Evolutionary conservation across 495 filamentous ascomycete species (phyloP), one percentile per base, ranked within the genome.

Genomic region (Cercophora sp.): DNA sequence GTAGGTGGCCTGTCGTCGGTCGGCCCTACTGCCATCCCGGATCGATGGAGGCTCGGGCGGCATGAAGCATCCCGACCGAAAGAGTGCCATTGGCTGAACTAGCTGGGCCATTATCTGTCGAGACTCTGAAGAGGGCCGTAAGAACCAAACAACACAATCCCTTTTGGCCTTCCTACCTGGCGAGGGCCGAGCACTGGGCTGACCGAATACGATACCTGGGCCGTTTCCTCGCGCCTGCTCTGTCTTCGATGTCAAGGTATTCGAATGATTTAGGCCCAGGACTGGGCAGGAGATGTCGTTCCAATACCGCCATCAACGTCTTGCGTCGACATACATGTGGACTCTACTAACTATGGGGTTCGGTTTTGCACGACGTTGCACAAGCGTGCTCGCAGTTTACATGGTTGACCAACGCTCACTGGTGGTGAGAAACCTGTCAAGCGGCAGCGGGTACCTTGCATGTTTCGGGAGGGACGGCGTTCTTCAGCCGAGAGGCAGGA

Each of bases 401-500:
- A n/a, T n/a, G n/a, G n/a, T n/a, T n/a, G n/a, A n/a, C n/a, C n/a
- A n/a, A n/a, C n/a, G n/a, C n/a, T n/a, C n/a, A n/a, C n/a, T n/a
- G n/a, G n/a, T n/a, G n/a, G n/a, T 32, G 8, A 13, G 8, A 32
- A 32, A 13, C 29, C 29, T 6, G 29, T 13, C 29, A 36, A n/a
- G 29, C 5, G 24, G 13, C 46, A 45, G 46, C 56, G 47, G 56
- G 54, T 60, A 60, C 58, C 58, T 60, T 60, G 58, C 58, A 60
- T 36, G 50, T 56, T 53, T 59, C 49, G 48, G 56, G 46, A 46
- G 24, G 45, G 27, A 55, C 59, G 22, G 45, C 19, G 19, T 44
- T 51, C 50, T 52, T 57, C 49, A 63, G 54, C 60, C 60, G 60
- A 60, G 57, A 54, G 25, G 42, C 20, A 24, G 25, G 39, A 40